Evolutionary conservation across 73 alveolate genomes (phyloP).

Genomic region (Diophrys appendiculata): DNA sequence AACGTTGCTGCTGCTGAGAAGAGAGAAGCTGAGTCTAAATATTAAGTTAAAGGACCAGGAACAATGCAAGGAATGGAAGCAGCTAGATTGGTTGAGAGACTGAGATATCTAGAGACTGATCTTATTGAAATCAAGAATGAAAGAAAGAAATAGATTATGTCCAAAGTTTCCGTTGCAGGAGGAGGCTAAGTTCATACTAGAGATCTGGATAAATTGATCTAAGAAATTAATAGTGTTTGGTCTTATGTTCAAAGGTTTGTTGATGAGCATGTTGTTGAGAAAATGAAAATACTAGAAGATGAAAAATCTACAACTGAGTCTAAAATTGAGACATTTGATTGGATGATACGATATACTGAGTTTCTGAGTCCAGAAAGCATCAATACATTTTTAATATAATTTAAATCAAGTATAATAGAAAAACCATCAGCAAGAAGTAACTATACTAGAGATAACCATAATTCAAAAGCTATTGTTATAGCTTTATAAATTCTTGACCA

Average conservation of each 20-base stretch:
- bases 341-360: conserved; percentile 50
- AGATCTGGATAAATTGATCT: conserved; percentile 32
- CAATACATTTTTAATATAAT: conserved; percentile 35
- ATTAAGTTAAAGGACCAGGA: no score
- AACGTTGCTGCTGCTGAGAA: no score
- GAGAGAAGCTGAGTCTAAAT: no score
- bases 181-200: no score
- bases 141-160: background rate
- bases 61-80: no score
- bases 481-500: conserved; percentile 41
- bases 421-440: conserved; percentile 12
- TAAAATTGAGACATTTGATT: conserved; percentile 39
- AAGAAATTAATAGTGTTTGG: conserved; percentile 52
- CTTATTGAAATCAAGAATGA: conserved; percentile 37
- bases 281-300: no score
- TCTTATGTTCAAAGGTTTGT: conserved; percentile 40
- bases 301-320: conserved; percentile 10
- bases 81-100: no score
- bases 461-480: conserved; percentile 22
- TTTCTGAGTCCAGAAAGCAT: conserved; percentile 49
- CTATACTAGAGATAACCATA: conserved; percentile 26
- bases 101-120: conserved; percentile 30
- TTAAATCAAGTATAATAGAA: conserved; percentile 13
- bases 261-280: conserved; percentile 47
- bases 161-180: no score